A percentile compares a stretch with the other conserved stretches of the same genome.
These are phyloP conservation scores for Ilyonectria destructans DNA, from an alignment of 2,329 filamentous ascomycete genomes.

Conservation along the genomic window DNA sequence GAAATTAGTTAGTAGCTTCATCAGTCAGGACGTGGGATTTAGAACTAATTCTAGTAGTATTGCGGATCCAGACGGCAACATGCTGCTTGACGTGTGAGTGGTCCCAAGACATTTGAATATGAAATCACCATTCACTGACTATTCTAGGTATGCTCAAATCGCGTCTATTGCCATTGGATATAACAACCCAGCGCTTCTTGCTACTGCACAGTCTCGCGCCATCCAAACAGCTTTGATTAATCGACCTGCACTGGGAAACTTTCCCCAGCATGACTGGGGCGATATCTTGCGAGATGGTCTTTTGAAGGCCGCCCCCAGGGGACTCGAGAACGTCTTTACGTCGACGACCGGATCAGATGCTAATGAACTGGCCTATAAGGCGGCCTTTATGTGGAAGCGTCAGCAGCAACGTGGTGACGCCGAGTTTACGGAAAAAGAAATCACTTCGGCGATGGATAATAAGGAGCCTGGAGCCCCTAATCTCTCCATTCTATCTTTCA, in stretches of 20 bases:
- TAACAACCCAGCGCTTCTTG: constrained; percentile 86
- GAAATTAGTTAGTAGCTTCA: too few species aligned
- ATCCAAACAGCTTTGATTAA: constrained; percentile 68
- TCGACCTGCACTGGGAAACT: constrained; percentile 91
- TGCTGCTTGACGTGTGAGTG: constrained; percentile 81
- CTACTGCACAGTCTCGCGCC: constrained; percentile 65
- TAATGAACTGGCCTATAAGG: constrained; percentile 96
- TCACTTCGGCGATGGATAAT: constrained; percentile 85
- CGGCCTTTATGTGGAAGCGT: constrained; percentile 93
- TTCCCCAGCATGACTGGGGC: constrained; percentile 89
- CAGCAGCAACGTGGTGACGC: constrained; percentile 85
- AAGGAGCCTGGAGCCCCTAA: constrained; percentile 81
- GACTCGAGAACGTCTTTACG: constrained; percentile 93
- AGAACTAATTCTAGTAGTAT: too few species aligned
- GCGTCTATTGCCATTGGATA: constrained; percentile 94
- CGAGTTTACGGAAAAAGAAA: constrained; percentile 86
- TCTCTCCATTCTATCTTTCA: constrained; percentile 91
- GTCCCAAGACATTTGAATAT: too few species aligned
- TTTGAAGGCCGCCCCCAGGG: constrained; percentile 86
- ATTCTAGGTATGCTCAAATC: constrained; percentile 86
- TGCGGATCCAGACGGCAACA: constrained; percentile 78
- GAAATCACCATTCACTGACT: constrained; percentile 19
- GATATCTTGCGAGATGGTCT: constrained; percentile 83
- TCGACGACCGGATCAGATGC: constrained; percentile 91
- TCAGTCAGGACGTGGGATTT: too few species aligned